Conservation (phyloP, 2,329 filamentous ascomycete species). For the Fusarium beomiforme region DNA sequence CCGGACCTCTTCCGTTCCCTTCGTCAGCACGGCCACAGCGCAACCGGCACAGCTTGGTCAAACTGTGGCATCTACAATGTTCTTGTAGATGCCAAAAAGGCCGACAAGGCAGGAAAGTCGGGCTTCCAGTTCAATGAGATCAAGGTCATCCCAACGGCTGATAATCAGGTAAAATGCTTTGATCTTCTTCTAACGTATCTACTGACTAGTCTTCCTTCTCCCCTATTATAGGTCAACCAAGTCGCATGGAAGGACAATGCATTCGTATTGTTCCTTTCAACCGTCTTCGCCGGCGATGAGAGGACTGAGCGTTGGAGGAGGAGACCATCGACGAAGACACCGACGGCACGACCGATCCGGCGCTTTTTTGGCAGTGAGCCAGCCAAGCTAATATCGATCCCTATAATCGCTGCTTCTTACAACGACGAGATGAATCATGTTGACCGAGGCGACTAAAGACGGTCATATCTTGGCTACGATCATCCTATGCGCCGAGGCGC, state of each 20-base stretch:
- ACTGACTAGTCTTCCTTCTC: not conserved
- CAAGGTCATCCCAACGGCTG: not conserved
- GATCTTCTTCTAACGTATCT: not conserved
- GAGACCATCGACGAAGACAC: too few relatives aligned
- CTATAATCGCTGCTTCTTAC: not conserved
- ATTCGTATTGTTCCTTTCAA: too few relatives aligned
- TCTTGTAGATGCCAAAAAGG: not conserved
- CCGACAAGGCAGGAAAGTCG: not conserved
- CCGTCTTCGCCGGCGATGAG: too few relatives aligned
- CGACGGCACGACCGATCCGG: not conserved
- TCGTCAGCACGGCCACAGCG: too few relatives aligned
- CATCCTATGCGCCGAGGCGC: not conserved
- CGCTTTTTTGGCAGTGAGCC: not conserved
- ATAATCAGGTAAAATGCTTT: not conserved
- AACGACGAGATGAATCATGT: slow-evolving; percentile 4
- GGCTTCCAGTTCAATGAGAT: not conserved
- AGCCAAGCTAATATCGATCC: not conserved
- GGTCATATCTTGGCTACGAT: not conserved
- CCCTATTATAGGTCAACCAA: not conserved
- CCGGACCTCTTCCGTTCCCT: too few relatives aligned
- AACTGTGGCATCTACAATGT: too few relatives aligned
- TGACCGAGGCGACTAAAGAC: not conserved
- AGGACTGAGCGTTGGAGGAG: too few relatives aligned
- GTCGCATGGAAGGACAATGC: too few relatives aligned
- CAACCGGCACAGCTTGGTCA: too few relatives aligned